Percentiles rank a stretch among this genome's conserved stretches.
phyloP scores from a whole-genome alignment of 192 early-diverging fungal genomes.

The Coemansia sp. region DNA sequence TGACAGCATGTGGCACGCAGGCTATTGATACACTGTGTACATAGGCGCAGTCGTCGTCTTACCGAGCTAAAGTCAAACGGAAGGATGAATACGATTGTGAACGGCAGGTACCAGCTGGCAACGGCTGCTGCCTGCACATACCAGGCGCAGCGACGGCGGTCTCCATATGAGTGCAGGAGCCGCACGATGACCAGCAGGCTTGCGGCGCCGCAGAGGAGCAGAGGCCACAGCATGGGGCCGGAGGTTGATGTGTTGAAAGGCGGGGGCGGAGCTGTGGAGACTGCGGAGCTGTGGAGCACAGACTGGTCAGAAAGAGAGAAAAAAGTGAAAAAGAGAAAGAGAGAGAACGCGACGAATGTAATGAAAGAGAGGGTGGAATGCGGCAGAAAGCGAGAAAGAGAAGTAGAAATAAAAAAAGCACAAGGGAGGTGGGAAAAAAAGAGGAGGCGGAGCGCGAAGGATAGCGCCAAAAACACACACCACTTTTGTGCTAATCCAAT shows the following conservation, averaged over 20 bases:
- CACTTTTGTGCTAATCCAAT: too few relatives aligned
- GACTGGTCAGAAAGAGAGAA: too few relatives aligned
- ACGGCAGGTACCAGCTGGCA: conserved; percentile 87
- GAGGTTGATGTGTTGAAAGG: background rate
- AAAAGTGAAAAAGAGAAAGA: too few relatives aligned
- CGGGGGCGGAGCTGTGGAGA: background rate
- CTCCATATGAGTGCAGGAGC: conserved; percentile 77
- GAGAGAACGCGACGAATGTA: too few relatives aligned
- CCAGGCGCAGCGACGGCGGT: conserved; percentile 75
- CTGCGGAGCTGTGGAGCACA: too few relatives aligned
- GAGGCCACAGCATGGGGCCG: conserved; percentile 46
- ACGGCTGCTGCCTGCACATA: conserved; percentile 74
- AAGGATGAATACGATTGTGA: conserved; percentile 86
- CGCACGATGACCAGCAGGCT: conserved; percentile 57
- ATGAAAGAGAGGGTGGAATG: background rate
- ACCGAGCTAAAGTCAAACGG: conserved; percentile 85
- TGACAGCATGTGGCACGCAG: too few relatives aligned
- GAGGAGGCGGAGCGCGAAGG: too few relatives aligned
- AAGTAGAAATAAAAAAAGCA: too few relatives aligned
- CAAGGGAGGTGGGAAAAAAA: too few relatives aligned
- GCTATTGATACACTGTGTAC: background rate
- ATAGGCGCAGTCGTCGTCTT: conserved; percentile 11
- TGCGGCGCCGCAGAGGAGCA: conserved; percentile 53
- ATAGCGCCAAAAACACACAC: too few relatives aligned
- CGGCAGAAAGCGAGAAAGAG: background rate